These are phyloP conservation scores for Vigna nakashimae DNA, from an alignment of 306 rosid species.

Conservation along the genomic window DNA sequence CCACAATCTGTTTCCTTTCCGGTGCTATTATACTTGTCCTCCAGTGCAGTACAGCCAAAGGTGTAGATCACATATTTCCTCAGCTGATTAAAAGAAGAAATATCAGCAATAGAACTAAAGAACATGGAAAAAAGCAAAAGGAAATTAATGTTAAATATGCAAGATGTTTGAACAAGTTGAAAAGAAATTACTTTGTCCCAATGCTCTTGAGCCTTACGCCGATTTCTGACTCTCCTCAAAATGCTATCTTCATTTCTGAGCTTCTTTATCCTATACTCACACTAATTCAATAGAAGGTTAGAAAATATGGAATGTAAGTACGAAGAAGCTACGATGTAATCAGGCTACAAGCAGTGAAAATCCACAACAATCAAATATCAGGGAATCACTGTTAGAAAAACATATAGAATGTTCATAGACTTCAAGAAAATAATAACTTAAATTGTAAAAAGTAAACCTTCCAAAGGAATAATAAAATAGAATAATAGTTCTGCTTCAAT, in stretches of 20 bases:
- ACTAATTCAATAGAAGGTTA: slow-evolving; percentile 54
- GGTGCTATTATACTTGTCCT: slow-evolving; percentile 43
- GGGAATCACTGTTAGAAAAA: neutral
- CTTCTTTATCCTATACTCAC: slow-evolving; percentile 83
- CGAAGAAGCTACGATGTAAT: slow-evolving; percentile 20
- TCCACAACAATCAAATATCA: slow-evolving; percentile 10
- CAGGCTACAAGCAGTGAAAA: slow-evolving; percentile 22
- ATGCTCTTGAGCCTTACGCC: slow-evolving; percentile 77
- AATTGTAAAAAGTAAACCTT: neutral
- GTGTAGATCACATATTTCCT: slow-evolving; percentile 96
- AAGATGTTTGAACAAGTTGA: slow-evolving; percentile 24
- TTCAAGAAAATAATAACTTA: neutral
- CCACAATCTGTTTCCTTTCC: slow-evolving; percentile 55
- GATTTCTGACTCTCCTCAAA: slow-evolving; percentile 74
- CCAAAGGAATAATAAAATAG: neutral
- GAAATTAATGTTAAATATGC: slow-evolving; percentile 19
- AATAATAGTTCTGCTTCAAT: neutral
- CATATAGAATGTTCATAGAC: neutral
- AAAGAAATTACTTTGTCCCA: slow-evolving; percentile 85
- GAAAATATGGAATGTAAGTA: slow-evolving; percentile 27
- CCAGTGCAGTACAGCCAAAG: slow-evolving; percentile 63
- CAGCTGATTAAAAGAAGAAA: slow-evolving; percentile 61
- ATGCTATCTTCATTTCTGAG: slow-evolving; percentile 80
- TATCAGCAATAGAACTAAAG: slow-evolving; percentile 41
- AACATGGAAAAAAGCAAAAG: slow-evolving; percentile 29